Evolutionary conservation across 306 rosid genomes (phyloP), one percentile per base, ranked within the genome.

Genomic region (Vigna mungo): DNA sequence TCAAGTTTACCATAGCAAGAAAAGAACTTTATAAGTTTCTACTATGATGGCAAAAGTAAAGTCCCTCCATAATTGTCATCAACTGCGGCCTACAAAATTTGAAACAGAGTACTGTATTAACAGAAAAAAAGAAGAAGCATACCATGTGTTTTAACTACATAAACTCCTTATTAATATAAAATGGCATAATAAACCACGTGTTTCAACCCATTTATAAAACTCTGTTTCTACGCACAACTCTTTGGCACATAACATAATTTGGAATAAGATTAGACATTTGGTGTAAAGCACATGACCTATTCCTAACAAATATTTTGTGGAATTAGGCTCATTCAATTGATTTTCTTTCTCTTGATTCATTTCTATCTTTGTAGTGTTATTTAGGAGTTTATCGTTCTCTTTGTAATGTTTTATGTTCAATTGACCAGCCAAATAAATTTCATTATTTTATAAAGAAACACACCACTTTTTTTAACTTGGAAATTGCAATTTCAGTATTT

Each of bases 11-110:
- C 74, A 66, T 27, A 39, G 65, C 41, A 72, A 48, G 59, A 78
- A 63, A 59, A 58, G 48, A 52, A 12, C 53, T 43, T 44, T 48
- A 82, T 73, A 27, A n/a, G 58, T 18, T 68, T 80, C 12, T 72
- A 70, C 85, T 78, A 82, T 48, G 61, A 13, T 48, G 85, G 77
- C 30, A 90, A 79, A 54, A 74, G 77, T 88, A 94, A 89, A 70
- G 82, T 90, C 70, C 98, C 98, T 43, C 97, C 98, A 81, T 90
- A 94, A 66, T 72, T 73, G 84, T 90, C 96, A 78, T 86, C 87
- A 49, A 92, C 87, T 65, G 92, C 86, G 23, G 86, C 93, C 98
- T 90, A 75, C 74, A 71, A 60, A 78, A 61, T 68, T 70, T 54
- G 60, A 77, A 30, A 18, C 54, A n/a, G 76, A 53, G 36, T 63